Base-by-base conservation (phyloP, 768 basidiomycete species). In the Panus rudis region DNA sequence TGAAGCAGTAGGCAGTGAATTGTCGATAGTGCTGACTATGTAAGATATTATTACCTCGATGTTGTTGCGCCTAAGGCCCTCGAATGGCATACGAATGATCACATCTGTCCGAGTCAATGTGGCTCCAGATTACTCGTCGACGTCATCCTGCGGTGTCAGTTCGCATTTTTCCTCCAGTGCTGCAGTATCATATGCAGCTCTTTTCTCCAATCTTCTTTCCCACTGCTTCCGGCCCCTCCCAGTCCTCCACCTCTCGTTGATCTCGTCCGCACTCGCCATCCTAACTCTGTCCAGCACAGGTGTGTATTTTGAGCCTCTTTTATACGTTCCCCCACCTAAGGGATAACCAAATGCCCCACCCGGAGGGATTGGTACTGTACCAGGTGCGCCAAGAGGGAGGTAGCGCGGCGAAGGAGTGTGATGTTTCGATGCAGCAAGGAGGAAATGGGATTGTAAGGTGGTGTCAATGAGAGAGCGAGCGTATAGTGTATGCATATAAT, bases 191-290 rank as follows among this genome's bases (percentile, higher is more conserved):
- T n/a, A n/a, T n/a, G n/a, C n/a, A n/a, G n/a, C n/a, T n/a, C 12
- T 6, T 14, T 25, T 22, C 38, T 35, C 33, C 16, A 35, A 22
- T 23, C 20, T 23, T 21, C 25, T 12, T 22, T 23, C 43, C 51
- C 41, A 63, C 63, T 62, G 67, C 47, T 75, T 67, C 34, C 67
- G 63, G 1, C 78, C 83, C 55, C 80, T 80, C 10, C 84, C 84
- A 14, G 70, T 54, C 47, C 81, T 70, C 85, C 87, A 97, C 42
- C 84, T 73, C 54, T 79, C 79, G 57, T 97, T 94, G 19, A 76
- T 72, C 12, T 77, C 75, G 25, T 87, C 84, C 0, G 84, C 79
- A 6, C 71, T 70, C 45, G 88, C 85, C 22, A 84, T 63, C 41
- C 89, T 70, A 42, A 78, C 75, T 47, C 92, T 70, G 43, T 69